Evolutionary conservation across 139 green algal genomes (phyloP), one percentile per base, ranked within the genome.

Genomic region (Chlamydomonas incerta): DNA sequence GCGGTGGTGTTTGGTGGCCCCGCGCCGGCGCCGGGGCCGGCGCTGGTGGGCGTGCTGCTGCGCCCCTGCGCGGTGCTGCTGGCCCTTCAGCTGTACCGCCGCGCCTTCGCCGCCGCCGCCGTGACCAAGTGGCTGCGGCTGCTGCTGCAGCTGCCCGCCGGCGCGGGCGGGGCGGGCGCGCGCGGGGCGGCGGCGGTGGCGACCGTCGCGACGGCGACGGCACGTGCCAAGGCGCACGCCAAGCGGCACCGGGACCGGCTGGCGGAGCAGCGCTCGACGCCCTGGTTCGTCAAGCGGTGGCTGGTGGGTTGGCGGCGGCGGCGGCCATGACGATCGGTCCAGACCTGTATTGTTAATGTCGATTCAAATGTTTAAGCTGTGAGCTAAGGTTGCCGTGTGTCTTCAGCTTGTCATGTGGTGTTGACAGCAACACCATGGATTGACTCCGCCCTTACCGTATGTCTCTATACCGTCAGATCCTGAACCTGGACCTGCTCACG

Each of bases 271-370:
- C 33, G 17, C 13, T 86, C 80, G 2, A 11, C n/a, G 20, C 24
- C 62, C 21, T 87, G 86, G 72, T 69, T 90, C 21, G 4, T 81
- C 29, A 72, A 82, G 63, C 80, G 86, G 29, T 67, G 47, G 34
- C 20, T 87, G 41, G 41, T 50, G 41, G 41, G 41, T 50, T 5
- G 41, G 41, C 8, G 41, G n/a, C n/a, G n/a, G n/a, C n/a, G n/a
- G n/a, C n/a, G n/a, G n/a, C n/a, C n/a, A n/a, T n/a, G n/a, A n/a
- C n/a, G n/a, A n/a, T n/a, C n/a, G n/a, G n/a, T n/a, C n/a, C n/a
- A n/a, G n/a, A n/a, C n/a, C n/a, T n/a, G n/a, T n/a, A n/a, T n/a
- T n/a, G n/a, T n/a, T n/a, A n/a, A n/a, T n/a, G n/a, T n/a, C n/a
- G n/a, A n/a, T n/a, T n/a, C n/a, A n/a, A n/a, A n/a, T n/a, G n/a